phyloP scores from a whole-genome alignment of 768 basidiomycete species.

The Pleurotus eryngii region DNA sequence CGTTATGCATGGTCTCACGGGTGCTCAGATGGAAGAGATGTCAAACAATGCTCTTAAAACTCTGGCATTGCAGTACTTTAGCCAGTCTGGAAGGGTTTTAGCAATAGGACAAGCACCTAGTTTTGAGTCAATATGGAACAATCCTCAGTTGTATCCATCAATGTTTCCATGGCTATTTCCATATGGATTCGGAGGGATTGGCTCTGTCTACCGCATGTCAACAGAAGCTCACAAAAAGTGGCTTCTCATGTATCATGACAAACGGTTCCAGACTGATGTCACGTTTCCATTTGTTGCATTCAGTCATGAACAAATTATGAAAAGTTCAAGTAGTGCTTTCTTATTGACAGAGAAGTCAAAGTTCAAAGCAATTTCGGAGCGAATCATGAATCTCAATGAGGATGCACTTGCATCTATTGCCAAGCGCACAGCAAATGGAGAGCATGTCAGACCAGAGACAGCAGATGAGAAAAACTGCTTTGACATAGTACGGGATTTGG shows the following conservation, averaged over 20 bases:
- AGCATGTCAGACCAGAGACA: slow-evolving; percentile 21
- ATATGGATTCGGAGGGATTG: slow-evolving; percentile 33
- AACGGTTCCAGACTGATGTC: too few relatives aligned
- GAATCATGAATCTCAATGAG: slow-evolving; percentile 20
- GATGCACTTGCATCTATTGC: slow-evolving; percentile 16
- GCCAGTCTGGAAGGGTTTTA: slow-evolving; percentile 14
- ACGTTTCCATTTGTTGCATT: too few relatives aligned
- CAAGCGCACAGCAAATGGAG: slow-evolving; percentile 18
- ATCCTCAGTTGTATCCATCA: slow-evolving; percentile 17
- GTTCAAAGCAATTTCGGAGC: slow-evolving; percentile 21
- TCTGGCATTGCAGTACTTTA: slow-evolving; percentile 13
- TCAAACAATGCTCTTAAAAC: slow-evolving; percentile 14
- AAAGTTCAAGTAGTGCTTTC: slow-evolving; percentile 20
- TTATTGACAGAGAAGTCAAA: slow-evolving; percentile 21
- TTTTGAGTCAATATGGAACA: slow-evolving; percentile 20
- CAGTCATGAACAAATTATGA: slow-evolving; percentile 24
- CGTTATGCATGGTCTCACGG: slow-evolving; percentile 24
- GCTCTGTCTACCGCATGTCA: slow-evolving; percentile 11
- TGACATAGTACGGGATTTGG: slow-evolving; percentile 27
- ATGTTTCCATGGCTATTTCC: slow-evolving; percentile 38
- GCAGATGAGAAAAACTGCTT: slow-evolving; percentile 33
- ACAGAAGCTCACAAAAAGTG: slow-evolving; percentile 20
- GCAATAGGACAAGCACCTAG: slow-evolving; percentile 15
- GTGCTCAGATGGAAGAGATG: slow-evolving; percentile 12
- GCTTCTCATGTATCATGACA: slow-evolving; percentile 25